These are phyloP conservation scores for Kwoniella mangroviensis DNA, from an alignment of 768 basidiomycete species.

Conservation along the genomic window DNA sequence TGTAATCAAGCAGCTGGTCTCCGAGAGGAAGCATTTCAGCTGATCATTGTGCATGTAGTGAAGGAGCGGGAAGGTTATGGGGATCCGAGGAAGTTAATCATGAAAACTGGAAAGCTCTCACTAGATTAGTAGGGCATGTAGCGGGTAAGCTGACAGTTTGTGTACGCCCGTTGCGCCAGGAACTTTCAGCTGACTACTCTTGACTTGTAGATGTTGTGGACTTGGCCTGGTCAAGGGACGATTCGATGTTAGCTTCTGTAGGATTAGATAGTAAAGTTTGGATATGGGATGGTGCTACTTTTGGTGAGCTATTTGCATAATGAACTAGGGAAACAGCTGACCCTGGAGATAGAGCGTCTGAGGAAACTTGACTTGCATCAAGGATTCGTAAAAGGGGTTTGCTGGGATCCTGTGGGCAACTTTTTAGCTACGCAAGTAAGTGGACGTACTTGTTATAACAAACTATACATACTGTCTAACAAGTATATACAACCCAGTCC, in stretches of 20 bases:
- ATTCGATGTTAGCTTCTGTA: constrained; percentile 88
- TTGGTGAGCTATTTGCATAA: constrained; percentile 65
- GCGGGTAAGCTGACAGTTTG: constrained; percentile 68
- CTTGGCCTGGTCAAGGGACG: constrained; percentile 91
- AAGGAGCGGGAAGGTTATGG: constrained; percentile 83
- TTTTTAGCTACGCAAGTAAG: constrained; percentile 80
- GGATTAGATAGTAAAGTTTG: constrained; percentile 88
- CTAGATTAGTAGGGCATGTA: constrained; percentile 88
- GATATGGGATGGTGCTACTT: constrained; percentile 90
- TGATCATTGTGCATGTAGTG: constrained; percentile 59
- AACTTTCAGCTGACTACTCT: background rate
- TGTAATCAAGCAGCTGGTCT: background rate
- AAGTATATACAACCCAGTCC: constrained; percentile 63
- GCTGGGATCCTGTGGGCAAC: constrained; percentile 98
- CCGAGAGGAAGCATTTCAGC: constrained; percentile 10
- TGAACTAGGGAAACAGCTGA: too few species aligned
- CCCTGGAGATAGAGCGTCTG: constrained; percentile 68
- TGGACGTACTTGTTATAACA: background rate
- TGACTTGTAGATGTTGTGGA: constrained; percentile 79
- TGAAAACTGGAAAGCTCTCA: constrained; percentile 95
- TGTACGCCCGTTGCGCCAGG: background rate
- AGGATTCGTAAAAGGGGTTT: constrained; percentile 97
- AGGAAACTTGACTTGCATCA: constrained; percentile 84
- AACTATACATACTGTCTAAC: too few species aligned
- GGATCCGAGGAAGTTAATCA: constrained; percentile 94